Evolutionary conservation across 106 monocot species (phyloP), one percentile per base, ranked within the genome.

Genomic region (Triglochin maritima): DNA sequence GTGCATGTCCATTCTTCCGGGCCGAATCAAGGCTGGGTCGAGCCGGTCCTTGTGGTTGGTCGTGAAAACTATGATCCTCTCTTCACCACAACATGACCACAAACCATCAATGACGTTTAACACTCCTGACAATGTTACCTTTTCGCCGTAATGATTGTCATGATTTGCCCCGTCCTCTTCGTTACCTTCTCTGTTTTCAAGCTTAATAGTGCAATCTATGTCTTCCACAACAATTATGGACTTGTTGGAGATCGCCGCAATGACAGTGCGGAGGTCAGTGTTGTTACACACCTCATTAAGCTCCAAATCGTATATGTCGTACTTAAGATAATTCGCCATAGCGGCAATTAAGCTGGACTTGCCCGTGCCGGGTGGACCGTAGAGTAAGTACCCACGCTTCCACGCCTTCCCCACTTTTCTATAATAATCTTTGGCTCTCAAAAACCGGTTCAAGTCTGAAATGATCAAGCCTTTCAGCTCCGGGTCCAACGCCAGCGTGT

Each of bases 181-280:
- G 6, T 49, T 14, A 63, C 61, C 12, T 17, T 69, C 46, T 56
- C 85, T 69, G 60, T 85, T 77, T 8, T 71, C 85, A 17, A 93
- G 75, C 41, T 82, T 62, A 41, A 89, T 79, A 29, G 89, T 89
- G 80, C 88, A 93, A 44, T 93, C 93, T 57, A 89, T 93, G 79
- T 93, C 93, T 58, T 93, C 93, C 29, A 93, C 89, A 54, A 89
- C 93, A n/a, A 93, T 86, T 64, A 93, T 53, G 47, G 93, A 93
- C 11, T 89, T 83, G 71, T 84, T 86, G 53, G 81, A 86, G 49
- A 83, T 93, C 60, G 86, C 86, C 45, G 86, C 69, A 60, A 93
- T 79, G n/a, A 93, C 81, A 16, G 83, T 72, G 3, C 86, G 72
- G 44, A 93, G 79, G 64, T 84, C 89, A 2, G 81, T 72, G 50